A percentile compares a stretch with the other conserved stretches of the same genome.
phyloP scores from a whole-genome alignment of 75 land plant genomes.

The Pseudotsuga menziesii region DNA sequence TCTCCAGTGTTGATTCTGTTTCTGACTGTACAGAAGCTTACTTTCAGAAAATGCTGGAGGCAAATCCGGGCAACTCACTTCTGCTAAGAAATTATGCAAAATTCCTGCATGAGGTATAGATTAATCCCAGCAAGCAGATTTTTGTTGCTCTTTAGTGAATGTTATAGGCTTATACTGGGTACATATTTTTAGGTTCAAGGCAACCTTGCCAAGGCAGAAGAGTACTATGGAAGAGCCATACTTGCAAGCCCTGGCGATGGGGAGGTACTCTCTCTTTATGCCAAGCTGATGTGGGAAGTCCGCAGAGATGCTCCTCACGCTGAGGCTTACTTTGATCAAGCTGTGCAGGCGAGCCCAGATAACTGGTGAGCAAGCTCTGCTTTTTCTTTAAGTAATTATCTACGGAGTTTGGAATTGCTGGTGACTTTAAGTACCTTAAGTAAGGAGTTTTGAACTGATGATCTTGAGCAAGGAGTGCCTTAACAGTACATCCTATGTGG shows the following conservation, averaged over 20 bases:
- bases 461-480: too few species aligned
- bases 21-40: conserved; percentile 13
- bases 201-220: conserved; percentile 51
- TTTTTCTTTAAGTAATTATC: too few species aligned
- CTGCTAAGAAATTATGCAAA: conserved; percentile 19
- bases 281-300: conserved; percentile 60
- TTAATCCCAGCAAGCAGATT: too few species aligned
- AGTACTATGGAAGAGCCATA: conserved; percentile 70
- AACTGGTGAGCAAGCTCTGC: conserved; percentile 39
- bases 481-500: too few species aligned
- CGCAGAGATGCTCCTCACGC: conserved; percentile 49
- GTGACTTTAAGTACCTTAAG: too few species aligned
- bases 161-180: too few species aligned
- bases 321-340: conserved; percentile 55
- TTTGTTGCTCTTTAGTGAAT: too few species aligned
- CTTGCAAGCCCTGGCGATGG: conserved; percentile 70
- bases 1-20: conserved; percentile 3
- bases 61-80: conserved; percentile 18
- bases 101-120: conserved; percentile 19
- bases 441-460: too few species aligned
- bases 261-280: conserved; percentile 59
- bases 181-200: not conserved
- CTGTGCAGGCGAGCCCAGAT: conserved; percentile 58
- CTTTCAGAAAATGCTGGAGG: conserved; percentile 12
- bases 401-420: too few species aligned